Evolutionary conservation across 2,329 filamentous ascomycete genomes (phyloP).

Genomic region (Pyrenophora tritici-repentis): DNA sequence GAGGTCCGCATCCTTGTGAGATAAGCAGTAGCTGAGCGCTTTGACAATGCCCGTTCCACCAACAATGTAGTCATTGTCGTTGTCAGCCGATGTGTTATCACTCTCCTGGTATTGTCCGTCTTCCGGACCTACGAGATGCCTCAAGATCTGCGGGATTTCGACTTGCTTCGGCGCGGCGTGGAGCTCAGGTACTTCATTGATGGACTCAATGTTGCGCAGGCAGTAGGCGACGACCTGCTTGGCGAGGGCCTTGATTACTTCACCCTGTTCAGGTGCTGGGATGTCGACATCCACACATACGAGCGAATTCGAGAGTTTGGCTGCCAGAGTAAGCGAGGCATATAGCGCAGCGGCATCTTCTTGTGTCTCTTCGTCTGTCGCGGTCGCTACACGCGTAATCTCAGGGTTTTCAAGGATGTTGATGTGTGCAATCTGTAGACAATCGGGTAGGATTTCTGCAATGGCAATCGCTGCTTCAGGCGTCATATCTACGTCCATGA

Average conservation of each 20-base stretch:
- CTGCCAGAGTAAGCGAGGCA: constrained; percentile 86
- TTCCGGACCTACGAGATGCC: constrained; percentile 80
- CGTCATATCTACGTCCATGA: constrained; percentile 81
- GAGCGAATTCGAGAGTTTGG: constrained; percentile 79
- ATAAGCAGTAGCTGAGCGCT: constrained; percentile 85
- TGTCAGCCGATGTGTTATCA: constrained; percentile 70
- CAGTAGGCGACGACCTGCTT: constrained; percentile 96
- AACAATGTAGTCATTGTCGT: constrained; percentile 94
- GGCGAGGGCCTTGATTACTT: constrained; percentile 87
- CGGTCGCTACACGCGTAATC: constrained; percentile 71
- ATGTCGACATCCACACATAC: constrained; percentile 92
- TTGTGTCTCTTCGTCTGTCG: constrained; percentile 77
- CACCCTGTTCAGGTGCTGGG: constrained; percentile 78
- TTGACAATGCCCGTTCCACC: constrained; percentile 95
- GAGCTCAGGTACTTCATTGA: constrained; percentile 68
- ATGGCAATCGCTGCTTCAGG: constrained; percentile 89
- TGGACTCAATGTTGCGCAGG: constrained; percentile 83
- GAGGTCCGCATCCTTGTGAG: constrained; percentile 71
- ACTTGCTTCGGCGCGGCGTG: constrained; percentile 57
- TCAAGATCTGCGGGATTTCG: constrained; percentile 79
- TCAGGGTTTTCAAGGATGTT: constrained; percentile 82
- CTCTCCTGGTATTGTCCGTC: constrained; percentile 56
- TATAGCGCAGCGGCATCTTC: constrained; percentile 95
- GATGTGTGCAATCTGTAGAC: constrained; percentile 79
- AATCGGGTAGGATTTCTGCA: constrained; percentile 87